phyloP scores from a whole-genome alignment of 192 early-diverging fungal species.

The Coemansia sp. region DNA sequence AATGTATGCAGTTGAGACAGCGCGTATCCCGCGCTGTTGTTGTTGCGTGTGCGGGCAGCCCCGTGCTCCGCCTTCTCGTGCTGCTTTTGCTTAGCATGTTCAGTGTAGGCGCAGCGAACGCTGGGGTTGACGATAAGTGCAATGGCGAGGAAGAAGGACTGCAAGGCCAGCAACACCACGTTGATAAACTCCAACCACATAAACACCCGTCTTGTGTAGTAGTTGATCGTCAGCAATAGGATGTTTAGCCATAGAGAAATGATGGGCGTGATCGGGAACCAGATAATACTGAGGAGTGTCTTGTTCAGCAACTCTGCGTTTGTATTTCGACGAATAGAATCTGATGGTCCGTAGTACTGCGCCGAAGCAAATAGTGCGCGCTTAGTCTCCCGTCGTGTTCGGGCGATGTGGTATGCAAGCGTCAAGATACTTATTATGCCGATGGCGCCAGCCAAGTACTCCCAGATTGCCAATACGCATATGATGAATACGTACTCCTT shows the following conservation, averaged over 20 bases:
- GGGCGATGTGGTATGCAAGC: constrained; percentile 19
- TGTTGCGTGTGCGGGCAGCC: background rate
- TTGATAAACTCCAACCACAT: constrained; percentile 32
- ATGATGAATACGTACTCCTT: constrained; percentile 17
- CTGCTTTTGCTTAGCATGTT: background rate
- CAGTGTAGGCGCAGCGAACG: constrained; percentile 2
- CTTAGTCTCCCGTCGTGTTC: constrained; percentile 23
- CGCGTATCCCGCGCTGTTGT: background rate
- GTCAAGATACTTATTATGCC: constrained; percentile 22
- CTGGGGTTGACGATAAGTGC: constrained; percentile 35
- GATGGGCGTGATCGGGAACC: constrained; percentile 43
- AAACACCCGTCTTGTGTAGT: constrained; percentile 18
- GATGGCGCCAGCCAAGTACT: constrained; percentile 27
- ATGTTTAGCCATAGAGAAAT: constrained; percentile 41
- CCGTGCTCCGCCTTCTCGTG: background rate
- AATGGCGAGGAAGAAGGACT: constrained; percentile 32
- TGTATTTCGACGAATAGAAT: background rate
- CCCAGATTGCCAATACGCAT: constrained; percentile 17
- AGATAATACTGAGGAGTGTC: constrained; percentile 30
- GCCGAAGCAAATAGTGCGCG: constrained; percentile 4
- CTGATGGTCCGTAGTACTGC: constrained; percentile 14
- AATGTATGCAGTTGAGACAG: background rate
- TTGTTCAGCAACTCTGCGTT: constrained; percentile 21
- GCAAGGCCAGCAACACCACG: constrained; percentile 28
- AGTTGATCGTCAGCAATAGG: constrained; percentile 16